phyloP scores from a whole-genome alignment of 768 basidiomycete genomes.

The Gautieria morchelliformis region DNA sequence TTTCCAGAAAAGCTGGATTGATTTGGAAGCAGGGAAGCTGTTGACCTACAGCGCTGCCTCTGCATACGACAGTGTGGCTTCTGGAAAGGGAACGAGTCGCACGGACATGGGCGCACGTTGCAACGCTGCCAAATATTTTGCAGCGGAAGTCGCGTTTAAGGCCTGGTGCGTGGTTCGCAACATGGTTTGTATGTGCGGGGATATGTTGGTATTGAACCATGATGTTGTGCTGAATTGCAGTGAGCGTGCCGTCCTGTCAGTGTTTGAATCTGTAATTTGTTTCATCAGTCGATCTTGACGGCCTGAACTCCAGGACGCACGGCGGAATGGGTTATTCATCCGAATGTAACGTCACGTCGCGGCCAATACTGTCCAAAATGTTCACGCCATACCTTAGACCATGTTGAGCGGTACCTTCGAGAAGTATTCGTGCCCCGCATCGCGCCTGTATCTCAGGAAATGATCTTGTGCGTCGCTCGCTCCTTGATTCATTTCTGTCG shows the following conservation, averaged over 20 bases:
- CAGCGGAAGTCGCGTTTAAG: conserved; percentile 15
- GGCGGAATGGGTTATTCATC: conserved; percentile 14
- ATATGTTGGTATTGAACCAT: not conserved
- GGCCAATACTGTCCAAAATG: not conserved
- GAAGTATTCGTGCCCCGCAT: conserved; percentile 12
- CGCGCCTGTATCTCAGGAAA: conserved; percentile 10
- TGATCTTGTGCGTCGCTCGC: conserved; percentile 7
- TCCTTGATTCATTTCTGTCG: not conserved
- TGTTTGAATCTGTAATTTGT: not conserved
- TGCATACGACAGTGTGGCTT: conserved; percentile 5
- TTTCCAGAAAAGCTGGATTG: conserved; percentile 9
- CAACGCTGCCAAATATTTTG: conserved; percentile 15
- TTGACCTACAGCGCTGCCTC: conserved; percentile 12
- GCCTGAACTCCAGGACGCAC: conserved; percentile 7
- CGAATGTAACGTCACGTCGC: conserved; percentile 8
- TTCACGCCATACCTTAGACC: not conserved
- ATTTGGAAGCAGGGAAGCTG: conserved; percentile 13
- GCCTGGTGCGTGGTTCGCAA: conserved; percentile 10
- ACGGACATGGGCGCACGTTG: conserved; percentile 10
- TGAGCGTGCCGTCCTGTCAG: conserved; percentile 6
- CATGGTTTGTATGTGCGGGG: not conserved
- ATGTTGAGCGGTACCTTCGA: conserved; percentile 9
- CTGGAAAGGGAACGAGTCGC: too few relatives aligned
- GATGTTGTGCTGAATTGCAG: not conserved
- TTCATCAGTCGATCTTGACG: not conserved